Conservation (phyloP, 208 protist species). For the Wallacemonas collosoma region DNA sequence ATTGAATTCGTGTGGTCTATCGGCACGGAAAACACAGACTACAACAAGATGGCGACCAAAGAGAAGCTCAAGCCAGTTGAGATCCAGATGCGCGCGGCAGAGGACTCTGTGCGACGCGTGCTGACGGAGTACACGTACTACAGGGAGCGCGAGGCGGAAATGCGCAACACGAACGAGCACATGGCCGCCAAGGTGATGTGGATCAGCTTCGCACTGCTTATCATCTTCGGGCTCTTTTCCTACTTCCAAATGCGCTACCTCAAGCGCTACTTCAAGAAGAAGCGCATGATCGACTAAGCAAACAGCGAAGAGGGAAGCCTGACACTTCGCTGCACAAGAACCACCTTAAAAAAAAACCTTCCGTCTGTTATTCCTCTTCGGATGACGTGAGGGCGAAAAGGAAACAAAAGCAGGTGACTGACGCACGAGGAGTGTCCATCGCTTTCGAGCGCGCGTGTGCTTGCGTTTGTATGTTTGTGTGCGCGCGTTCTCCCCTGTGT, state of each 20-base stretch:
- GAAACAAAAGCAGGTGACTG: no score
- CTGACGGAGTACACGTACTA: conserved; percentile 89
- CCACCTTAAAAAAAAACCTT: no score
- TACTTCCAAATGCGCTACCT: conserved; percentile 75
- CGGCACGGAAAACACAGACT: conserved; percentile 74
- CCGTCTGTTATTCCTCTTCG: no score
- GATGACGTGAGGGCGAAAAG: no score
- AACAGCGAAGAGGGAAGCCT: not conserved
- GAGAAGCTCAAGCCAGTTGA: conserved; percentile 92
- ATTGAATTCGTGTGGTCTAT: conserved; percentile 43
- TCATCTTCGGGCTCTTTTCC: conserved; percentile 74
- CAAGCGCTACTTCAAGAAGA: conserved; percentile 87
- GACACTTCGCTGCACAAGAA: no score
- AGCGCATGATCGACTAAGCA: conserved; percentile 89
- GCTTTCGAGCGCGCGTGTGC: no score
- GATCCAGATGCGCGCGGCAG: conserved; percentile 84
- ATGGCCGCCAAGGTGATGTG: conserved; percentile 72
- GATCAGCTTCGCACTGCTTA: conserved; percentile 60
- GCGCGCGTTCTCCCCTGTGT: no score
- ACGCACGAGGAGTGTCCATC: no score
- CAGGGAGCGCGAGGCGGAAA: conserved; percentile 81
- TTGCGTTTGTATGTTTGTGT: no score
- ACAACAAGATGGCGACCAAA: conserved; percentile 62
- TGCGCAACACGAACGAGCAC: conserved; percentile 88
- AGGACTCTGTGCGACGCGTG: conserved; percentile 82